These are phyloP conservation scores for Grosmannia penicillata DNA, from an alignment of 2,329 filamentous ascomycete genomes.

Conservation along the genomic window DNA sequence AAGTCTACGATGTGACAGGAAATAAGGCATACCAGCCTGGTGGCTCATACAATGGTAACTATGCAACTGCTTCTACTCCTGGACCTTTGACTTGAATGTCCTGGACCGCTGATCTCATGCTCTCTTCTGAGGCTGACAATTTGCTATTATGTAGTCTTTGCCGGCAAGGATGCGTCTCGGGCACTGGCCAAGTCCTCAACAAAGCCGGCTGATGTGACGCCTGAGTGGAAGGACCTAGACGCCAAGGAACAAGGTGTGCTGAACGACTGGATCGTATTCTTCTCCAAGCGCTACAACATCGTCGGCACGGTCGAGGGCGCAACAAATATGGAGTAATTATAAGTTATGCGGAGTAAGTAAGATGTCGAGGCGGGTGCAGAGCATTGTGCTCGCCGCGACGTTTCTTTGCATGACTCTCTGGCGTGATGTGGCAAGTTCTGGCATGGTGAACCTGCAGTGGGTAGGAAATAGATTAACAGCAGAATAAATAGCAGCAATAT, in stretches of 20 bases:
- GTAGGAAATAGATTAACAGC: no score
- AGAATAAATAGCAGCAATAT: no score
- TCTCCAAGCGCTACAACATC: constrained; percentile 91
- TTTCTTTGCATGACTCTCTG: background rate
- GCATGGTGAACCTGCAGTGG: no score
- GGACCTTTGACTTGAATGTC: no score
- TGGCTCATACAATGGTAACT: constrained; percentile 72
- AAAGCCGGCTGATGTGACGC: constrained; percentile 65
- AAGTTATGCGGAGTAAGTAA: background rate
- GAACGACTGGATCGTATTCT: constrained; percentile 91
- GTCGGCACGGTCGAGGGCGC: constrained; percentile 53
- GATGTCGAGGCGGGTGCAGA: background rate
- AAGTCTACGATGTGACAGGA: constrained; percentile 83
- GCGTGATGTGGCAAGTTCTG: no score
- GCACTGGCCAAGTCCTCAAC: constrained; percentile 77
- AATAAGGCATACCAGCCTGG: constrained; percentile 76
- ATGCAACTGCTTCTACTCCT: constrained; percentile 11
- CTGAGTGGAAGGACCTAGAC: constrained; percentile 70
- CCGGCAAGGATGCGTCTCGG: constrained; percentile 89
- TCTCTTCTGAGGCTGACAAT: background rate
- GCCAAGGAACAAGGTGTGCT: constrained; percentile 77
- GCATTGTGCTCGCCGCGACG: background rate
- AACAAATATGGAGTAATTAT: constrained; percentile 33
- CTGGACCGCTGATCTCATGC: no score
- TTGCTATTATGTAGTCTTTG: constrained; percentile 58